Base-by-base conservation (phyloP, 805 yeast species). In the Blastobotrys muscicola region DNA sequence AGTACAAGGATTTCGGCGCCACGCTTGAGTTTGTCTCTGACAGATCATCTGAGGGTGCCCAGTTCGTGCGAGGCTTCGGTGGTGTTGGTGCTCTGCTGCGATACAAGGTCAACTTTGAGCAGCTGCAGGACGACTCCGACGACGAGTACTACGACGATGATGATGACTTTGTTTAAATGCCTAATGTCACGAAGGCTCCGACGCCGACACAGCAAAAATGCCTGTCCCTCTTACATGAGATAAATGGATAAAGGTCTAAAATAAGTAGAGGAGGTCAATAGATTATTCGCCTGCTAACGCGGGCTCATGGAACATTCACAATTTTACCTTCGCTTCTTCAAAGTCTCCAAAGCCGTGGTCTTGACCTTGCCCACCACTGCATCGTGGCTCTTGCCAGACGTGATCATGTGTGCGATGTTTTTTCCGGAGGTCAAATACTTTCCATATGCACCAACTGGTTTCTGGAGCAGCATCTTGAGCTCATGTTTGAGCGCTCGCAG, bases 31-130 rank as follows among this genome's bases (percentile, higher is more conserved):
- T 92, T 57, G 95, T 92, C 54, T 85, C 97, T 41, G 97, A 92
- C 70, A 80, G 86, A 69, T 84, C 95, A 15, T 82, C 94, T 36
- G 99, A 92, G 69, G 99, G 99, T 73, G 94, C 97, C 38, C 99
- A 92, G 71, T 92, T 92, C 67, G 94, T 83, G 47, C 82, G 80
- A 57, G 99, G 99, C 47, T 92, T 92, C 61, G 99, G 99, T 82
- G 99, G 98, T 70, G 77, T 92, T 53, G 99, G 99, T 65, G 97
- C 96, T 46, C 64, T 92, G 56, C 72, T 92, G 64, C 86, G 99
- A 71, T 92, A 92, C 69, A 87, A 87, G 68, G 92, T 92, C 56
- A 92, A 92, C 71, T 92, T 92, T 59, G 98, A 92, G 65, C 97
- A 87, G 72, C 76, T 92, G 61, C 83, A 71, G 42, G 94, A 86